phyloP scores from a whole-genome alignment of 352 stramenopile species.

The Phytopythium kandeliae region DNA sequence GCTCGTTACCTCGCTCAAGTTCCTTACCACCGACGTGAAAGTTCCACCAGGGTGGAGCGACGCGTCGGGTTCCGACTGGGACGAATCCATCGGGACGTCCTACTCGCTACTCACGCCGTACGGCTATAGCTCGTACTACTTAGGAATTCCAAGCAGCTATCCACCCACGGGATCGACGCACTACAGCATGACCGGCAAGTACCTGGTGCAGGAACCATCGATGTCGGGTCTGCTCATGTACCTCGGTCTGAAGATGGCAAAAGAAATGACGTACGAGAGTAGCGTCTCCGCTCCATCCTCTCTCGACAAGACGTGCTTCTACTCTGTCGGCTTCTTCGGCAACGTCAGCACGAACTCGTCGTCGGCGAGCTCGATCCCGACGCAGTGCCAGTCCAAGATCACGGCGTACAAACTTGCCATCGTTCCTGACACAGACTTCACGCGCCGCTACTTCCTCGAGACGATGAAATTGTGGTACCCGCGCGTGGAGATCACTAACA shows the following conservation, averaged over 20 bases:
- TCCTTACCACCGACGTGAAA: slow-evolving; percentile 38
- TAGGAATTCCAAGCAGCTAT: slow-evolving; percentile 5
- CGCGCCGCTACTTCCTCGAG: slow-evolving; percentile 57
- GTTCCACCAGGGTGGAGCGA: slow-evolving; percentile 63
- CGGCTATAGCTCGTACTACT: background rate
- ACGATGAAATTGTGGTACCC: slow-evolving; percentile 52
- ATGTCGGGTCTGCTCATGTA: slow-evolving; percentile 49
- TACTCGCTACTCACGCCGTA: slow-evolving; percentile 17
- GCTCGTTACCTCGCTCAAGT: slow-evolving; percentile 45
- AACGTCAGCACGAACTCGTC: slow-evolving; percentile 28
- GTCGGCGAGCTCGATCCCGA: slow-evolving; percentile 28
- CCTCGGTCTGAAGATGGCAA: slow-evolving; percentile 22
- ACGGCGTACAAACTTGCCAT: slow-evolving; percentile 51
- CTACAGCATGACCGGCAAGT: slow-evolving; percentile 13
- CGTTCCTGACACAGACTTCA: slow-evolving; percentile 47
- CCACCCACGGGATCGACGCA: background rate
- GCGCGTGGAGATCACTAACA: slow-evolving; percentile 18
- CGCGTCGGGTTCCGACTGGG: slow-evolving; percentile 1
- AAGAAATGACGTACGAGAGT: slow-evolving; percentile 20
- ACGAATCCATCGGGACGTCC: slow-evolving; percentile 14
- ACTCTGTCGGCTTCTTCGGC: slow-evolving; percentile 22
- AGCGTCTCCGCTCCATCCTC: slow-evolving; percentile 6
- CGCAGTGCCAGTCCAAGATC: slow-evolving; percentile 21
- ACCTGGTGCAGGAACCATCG: slow-evolving; percentile 39
- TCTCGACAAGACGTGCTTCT: slow-evolving; percentile 15